Evolutionary conservation across 805 yeast genomes (phyloP), one percentile per base, ranked within the genome.

Genomic region (Hanseniaspora singularis): DNA sequence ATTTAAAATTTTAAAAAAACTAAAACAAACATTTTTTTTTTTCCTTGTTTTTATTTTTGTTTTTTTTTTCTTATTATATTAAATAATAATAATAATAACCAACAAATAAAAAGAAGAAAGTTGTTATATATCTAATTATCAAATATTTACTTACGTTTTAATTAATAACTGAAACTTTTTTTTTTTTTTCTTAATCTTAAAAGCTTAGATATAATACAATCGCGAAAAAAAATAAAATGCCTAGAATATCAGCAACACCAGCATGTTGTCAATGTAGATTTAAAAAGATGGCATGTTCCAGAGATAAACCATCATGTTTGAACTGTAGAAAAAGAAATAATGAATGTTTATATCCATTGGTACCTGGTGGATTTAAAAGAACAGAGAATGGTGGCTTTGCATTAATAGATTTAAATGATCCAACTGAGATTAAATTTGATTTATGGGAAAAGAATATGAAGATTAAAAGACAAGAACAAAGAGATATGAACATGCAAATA

Each of bases 241-340:
- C 32, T 12, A 38, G 33, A 33, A 26, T 28, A 16, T 28, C 24
- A 4, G 51, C 51, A 33, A 51, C 52, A 20, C 63, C 63, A 19
- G 61, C 62, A 10, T 60, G 64, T 46, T 58, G 55, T 50, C 61
- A 58, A 46, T 61, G 65, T 37, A 55, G 64, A 34, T 55, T 51
- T 30, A 52, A 62, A 30, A 61, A 60, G 43, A 65, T 66, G 46
- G 68, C 68, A 49, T 68, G 72, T 52, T 69, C 67, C 54, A 64
- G 70, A 53, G 59, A 60, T 15, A 66, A 64, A 51, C 72, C 72
- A 5, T 56, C 61, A 24, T 68, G 72, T 57, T 62, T 61, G 43
- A 66, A 66, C 50, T 68, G 72, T 54, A 59, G 44, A 37, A 56
- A 54, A 38, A 53, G 54, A 38, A 55, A 55, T 16, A 56, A 55